Percentiles rank a stretch among this genome's conserved stretches.
phyloP scores from a whole-genome alignment of 2,329 filamentous ascomycete genomes.

The Botrytis tulipae region DNA sequence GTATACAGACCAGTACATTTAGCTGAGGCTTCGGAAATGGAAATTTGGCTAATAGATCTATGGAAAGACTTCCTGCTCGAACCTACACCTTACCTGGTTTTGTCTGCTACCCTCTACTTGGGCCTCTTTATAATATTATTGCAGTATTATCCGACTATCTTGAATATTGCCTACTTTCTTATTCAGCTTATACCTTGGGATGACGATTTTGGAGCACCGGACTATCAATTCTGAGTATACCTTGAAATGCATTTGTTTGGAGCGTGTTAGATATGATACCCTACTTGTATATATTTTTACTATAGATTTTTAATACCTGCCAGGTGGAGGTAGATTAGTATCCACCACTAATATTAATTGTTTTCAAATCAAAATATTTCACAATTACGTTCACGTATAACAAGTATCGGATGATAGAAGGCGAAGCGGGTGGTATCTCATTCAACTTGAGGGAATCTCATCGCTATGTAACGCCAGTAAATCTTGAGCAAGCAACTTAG shows the following conservation, averaged over 20 bases:
- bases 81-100: conserved; percentile 33
- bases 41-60: conserved; percentile 31
- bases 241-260: conserved; percentile 7
- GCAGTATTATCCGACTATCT: conserved; percentile 27
- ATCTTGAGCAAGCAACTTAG: neutral
- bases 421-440: conserved; percentile 14
- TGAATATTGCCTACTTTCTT: conserved; percentile 28
- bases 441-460: neutral
- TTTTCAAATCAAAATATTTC: neutral
- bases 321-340: conserved; percentile 21
- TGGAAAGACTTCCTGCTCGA: conserved; percentile 34
- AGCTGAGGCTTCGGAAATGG: conserved; percentile 27
- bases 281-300: conserved; percentile 23
- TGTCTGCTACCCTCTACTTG: conserved; percentile 29
- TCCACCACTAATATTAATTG: conserved; percentile 19
- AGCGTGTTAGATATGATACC: conserved; percentile 23
- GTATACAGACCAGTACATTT: conserved; percentile 10
- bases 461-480: neutral
- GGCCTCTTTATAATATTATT: conserved; percentile 29
- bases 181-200: conserved; percentile 33
- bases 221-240: conserved; percentile 14
- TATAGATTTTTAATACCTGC: conserved; percentile 7
- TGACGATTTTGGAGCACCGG: conserved; percentile 24
- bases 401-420: neutral
- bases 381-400: neutral